phyloP scores from a whole-genome alignment of 179 eudicot genomes.

The Beta lomatogona region DNA sequence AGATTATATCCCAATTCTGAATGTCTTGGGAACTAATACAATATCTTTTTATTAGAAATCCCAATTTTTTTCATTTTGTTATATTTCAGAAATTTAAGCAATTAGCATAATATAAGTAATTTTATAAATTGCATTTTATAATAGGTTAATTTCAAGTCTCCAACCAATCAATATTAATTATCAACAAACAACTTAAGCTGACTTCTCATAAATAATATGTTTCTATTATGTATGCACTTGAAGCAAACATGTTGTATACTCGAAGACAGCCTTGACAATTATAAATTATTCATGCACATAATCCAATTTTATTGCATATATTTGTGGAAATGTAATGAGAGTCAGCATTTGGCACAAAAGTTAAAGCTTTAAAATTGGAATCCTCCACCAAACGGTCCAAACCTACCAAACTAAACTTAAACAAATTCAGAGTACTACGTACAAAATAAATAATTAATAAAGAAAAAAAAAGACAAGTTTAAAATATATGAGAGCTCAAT shows the following conservation, averaged over 20 bases:
- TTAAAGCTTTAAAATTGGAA: conserved; percentile 8
- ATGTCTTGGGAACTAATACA: no score
- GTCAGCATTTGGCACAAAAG: conserved; percentile 29
- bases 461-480: no score
- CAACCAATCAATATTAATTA: no score
- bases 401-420: conserved; percentile 20
- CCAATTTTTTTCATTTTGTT: no score
- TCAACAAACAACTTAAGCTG: not conserved
- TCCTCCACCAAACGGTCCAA: not conserved
- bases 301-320: conserved; percentile 12
- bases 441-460: not conserved
- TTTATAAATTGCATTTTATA: no score
- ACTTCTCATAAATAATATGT: conserved; percentile 5
- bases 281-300: conserved; percentile 21
- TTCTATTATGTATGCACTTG: not conserved
- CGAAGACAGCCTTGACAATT: conserved; percentile 31
- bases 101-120: no score
- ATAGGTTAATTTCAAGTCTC: no score
- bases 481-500: no score
- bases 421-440: not conserved
- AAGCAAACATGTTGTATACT: conserved; percentile 26
- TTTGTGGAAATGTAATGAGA: not conserved
- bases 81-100: no score
- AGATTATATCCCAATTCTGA: no score
- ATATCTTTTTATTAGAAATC: no score